phyloP scores from a whole-genome alignment of 2,329 filamentous ascomycete genomes.

The Neonectria sp. region DNA sequence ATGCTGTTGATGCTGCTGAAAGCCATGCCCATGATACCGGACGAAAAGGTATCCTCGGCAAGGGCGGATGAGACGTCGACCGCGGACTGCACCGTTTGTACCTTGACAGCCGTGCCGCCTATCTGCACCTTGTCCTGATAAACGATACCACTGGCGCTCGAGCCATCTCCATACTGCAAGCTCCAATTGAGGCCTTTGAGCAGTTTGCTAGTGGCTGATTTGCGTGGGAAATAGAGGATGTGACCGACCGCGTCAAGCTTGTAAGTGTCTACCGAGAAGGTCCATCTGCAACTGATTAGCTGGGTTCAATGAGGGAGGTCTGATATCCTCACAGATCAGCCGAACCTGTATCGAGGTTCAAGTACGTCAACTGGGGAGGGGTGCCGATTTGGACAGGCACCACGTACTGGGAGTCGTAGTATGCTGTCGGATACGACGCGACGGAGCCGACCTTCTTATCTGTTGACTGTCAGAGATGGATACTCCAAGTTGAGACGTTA shows the following conservation, averaged over 20 bases:
- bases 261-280: slow-evolving; percentile 73
- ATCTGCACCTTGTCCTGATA: slow-evolving; percentile 76
- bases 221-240: slow-evolving; percentile 67
- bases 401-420: slow-evolving; percentile 70
- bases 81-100: slow-evolving; percentile 78
- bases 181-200: slow-evolving; percentile 64
- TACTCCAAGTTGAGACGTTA: accelerated
- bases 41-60: slow-evolving; percentile 51
- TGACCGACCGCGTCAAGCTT: slow-evolving; percentile 65
- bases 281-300: slow-evolving; percentile 69
- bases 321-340: slow-evolving; percentile 61
- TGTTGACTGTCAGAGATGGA: slow-evolving; percentile 11
- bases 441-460: slow-evolving; percentile 43
- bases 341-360: slow-evolving; percentile 78
- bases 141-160: slow-evolving; percentile 74
- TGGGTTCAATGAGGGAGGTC: accelerated
- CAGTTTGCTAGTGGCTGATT: slow-evolving; percentile 59
- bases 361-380: slow-evolving; percentile 68
- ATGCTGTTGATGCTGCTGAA: slow-evolving; percentile 53
- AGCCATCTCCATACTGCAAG: slow-evolving; percentile 77
- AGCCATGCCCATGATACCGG: slow-evolving; percentile 56
- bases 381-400: slow-evolving; percentile 75
- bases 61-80: slow-evolving; percentile 66
- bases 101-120: slow-evolving; percentile 70
- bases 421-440: slow-evolving; percentile 47